These are phyloP conservation scores for Jatropha multifida DNA, from an alignment of 441 rosid genomes.

Conservation along the genomic window DNA sequence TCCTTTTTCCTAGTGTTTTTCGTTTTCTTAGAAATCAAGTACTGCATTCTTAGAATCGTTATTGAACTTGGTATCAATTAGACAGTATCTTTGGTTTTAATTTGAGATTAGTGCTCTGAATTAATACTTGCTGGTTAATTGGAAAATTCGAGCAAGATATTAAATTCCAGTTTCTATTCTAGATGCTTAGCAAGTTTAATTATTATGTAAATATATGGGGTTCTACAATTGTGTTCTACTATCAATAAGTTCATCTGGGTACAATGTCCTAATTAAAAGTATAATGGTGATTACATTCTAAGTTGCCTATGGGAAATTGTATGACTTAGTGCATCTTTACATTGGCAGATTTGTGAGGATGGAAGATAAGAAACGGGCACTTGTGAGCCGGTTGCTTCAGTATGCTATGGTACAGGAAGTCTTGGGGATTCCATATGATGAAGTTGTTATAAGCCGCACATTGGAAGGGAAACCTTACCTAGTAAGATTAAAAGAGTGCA, in stretches of 20 bases:
- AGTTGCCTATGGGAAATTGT: background rate
- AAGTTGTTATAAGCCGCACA: constrained; percentile 51
- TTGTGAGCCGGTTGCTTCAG: constrained; percentile 63
- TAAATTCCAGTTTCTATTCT: background rate
- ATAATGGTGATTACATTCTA: background rate
- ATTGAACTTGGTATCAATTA: too few species aligned
- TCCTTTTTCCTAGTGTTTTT: background rate
- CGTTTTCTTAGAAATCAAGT: background rate
- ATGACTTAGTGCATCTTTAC: background rate
- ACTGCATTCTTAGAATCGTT: too few species aligned
- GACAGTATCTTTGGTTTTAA: too few species aligned
- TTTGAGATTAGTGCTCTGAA: too few species aligned
- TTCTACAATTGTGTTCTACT: too few species aligned
- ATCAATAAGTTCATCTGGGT: too few species aligned
- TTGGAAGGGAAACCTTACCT: constrained; percentile 64
- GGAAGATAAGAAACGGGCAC: constrained; percentile 63
- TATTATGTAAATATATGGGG: background rate
- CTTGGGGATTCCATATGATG: constrained; percentile 40
- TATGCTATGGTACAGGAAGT: constrained; percentile 48
- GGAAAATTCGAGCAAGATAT: background rate
- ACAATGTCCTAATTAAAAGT: background rate
- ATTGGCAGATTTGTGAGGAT: constrained; percentile 43
- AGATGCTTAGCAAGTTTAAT: background rate
- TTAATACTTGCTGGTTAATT: background rate
- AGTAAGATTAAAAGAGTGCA: constrained; percentile 31